These are phyloP conservation scores for Clohesyomyces aquaticus DNA, from an alignment of 495 filamentous ascomycete genomes.

Conservation along the genomic window DNA sequence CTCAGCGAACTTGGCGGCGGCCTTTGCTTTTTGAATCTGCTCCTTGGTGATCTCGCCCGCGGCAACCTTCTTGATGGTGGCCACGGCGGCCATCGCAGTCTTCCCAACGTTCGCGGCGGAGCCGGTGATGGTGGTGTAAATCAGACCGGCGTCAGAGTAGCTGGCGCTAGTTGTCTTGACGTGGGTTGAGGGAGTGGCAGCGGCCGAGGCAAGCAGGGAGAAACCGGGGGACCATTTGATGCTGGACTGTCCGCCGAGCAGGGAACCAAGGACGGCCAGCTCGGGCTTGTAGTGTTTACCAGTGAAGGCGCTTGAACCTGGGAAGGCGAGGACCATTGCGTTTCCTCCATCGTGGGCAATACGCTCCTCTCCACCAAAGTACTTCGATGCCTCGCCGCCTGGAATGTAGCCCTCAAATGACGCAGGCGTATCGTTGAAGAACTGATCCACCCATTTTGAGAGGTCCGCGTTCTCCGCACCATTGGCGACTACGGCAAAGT, in stretches of 20 bases:
- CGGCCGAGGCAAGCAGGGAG: constrained; percentile 79
- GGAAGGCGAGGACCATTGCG: constrained; percentile 86
- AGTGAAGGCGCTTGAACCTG: constrained; percentile 77
- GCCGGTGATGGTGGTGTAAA: constrained; percentile 79
- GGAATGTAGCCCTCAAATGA: constrained; percentile 43
- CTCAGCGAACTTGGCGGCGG: constrained; percentile 90
- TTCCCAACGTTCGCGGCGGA: constrained; percentile 66
- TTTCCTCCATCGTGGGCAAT: constrained; percentile 74
- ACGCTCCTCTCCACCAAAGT: constrained; percentile 93
- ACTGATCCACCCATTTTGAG: constrained; percentile 88
- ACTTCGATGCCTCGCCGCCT: constrained; percentile 65
- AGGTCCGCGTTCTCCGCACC: constrained; percentile 77
- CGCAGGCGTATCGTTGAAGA: constrained; percentile 66
- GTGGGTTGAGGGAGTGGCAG: constrained; percentile 64
- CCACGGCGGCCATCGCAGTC: constrained; percentile 67
- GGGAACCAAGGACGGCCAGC: constrained; percentile 80
- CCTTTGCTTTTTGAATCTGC: constrained; percentile 86
- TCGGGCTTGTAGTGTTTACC: constrained; percentile 82
- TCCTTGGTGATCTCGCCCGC: constrained; percentile 76
- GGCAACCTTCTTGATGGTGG: constrained; percentile 77
- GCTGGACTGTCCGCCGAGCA: constrained; percentile 85
- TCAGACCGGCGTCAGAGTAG: constrained; percentile 93
- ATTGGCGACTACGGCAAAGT: constrained; percentile 88
- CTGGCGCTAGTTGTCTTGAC: constrained; percentile 73
- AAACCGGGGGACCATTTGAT: constrained; percentile 98